A percentile compares a stretch with the other conserved stretches of the same genome.
These are phyloP conservation scores for Penicillium egyptiacum DNA, from an alignment of 495 filamentous ascomycete species.

Conservation along the genomic window DNA sequence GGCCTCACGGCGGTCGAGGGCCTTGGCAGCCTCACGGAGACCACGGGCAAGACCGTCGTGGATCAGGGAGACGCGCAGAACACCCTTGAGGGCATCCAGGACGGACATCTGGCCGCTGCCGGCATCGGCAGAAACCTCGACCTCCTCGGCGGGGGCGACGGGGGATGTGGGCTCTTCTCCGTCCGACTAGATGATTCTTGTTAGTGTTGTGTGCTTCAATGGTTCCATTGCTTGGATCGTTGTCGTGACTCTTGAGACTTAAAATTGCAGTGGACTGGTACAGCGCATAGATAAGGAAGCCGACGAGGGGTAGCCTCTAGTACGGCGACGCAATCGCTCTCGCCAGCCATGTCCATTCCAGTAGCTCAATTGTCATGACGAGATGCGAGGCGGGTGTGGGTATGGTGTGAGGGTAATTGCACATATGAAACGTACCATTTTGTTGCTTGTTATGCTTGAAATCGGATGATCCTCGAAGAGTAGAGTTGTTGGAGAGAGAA, in stretches of 20 bases:
- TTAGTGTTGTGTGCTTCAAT: constrained; percentile 15
- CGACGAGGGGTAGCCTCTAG: neutral
- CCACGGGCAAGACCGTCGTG: constrained; percentile 98
- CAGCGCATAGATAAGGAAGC: neutral
- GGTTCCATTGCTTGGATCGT: neutral
- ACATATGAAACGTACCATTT: constrained; percentile 40
- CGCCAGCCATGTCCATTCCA: constrained; percentile 13
- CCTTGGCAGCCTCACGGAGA: constrained; percentile 96
- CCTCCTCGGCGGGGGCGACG: constrained; percentile 78
- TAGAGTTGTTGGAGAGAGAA: constrained; percentile 28
- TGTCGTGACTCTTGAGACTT: constrained; percentile 1
- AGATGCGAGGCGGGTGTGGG: neutral
- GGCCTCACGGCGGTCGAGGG: constrained; percentile 93
- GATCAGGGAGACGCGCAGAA: constrained; percentile 97
- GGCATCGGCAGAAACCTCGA: constrained; percentile 86
- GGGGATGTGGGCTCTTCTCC: constrained; percentile 81
- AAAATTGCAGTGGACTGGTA: neutral
- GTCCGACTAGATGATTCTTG: constrained; percentile 58
- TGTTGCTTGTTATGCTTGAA: constrained; percentile 34
- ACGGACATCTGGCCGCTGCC: constrained; percentile 91
- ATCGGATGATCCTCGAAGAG: constrained; percentile 70
- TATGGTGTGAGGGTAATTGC: neutral
- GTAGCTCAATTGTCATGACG: constrained; percentile 13
- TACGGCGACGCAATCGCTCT: neutral
- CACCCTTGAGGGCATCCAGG: constrained; percentile 94